These are phyloP conservation scores for Prinsepia uniflora DNA, from an alignment of 306 rosid genomes.

Conservation along the genomic window DNA sequence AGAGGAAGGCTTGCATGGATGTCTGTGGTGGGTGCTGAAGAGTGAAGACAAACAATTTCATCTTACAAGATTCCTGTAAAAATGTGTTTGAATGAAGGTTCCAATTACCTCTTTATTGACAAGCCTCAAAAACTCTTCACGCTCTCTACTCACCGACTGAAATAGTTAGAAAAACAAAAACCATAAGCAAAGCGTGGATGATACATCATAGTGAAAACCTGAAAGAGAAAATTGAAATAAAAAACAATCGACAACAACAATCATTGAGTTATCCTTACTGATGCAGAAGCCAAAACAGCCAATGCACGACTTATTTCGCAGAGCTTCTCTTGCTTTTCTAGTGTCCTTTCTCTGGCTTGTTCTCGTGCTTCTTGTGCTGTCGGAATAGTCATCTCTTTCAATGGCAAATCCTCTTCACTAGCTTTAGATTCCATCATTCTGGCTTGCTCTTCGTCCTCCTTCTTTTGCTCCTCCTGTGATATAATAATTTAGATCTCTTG, in stretches of 20 bases:
- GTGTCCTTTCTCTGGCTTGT: slow-evolving; percentile 58
- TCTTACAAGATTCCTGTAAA: neutral
- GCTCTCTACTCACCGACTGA: slow-evolving; percentile 93
- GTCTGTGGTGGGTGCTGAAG: slow-evolving; percentile 3
- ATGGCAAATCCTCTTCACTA: slow-evolving; percentile 58
- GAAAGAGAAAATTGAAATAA: neutral
- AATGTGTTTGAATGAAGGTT: neutral
- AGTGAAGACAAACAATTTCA: neutral
- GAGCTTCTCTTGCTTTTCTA: slow-evolving; percentile 81
- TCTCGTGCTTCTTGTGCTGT: slow-evolving; percentile 68
- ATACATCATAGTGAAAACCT: neutral
- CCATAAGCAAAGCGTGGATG: neutral
- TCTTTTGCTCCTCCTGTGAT: slow-evolving; percentile 80
- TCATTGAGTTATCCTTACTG: slow-evolving; percentile 54
- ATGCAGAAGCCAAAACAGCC: slow-evolving; percentile 95
- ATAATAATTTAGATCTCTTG: neutral
- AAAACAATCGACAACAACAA: slow-evolving; percentile 10
- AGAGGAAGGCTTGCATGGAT: slow-evolving; percentile 9
- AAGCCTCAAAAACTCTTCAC: slow-evolving; percentile 88
- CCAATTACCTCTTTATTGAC: slow-evolving; percentile 83
- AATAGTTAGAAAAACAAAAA: slow-evolving; percentile 19
- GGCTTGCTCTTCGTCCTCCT: slow-evolving; percentile 63
- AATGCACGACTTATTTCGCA: slow-evolving; percentile 91
- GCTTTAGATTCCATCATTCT: slow-evolving; percentile 48
- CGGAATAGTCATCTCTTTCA: slow-evolving; percentile 74